Base-by-base conservation (phyloP, 2,329 filamentous ascomycete genomes). In the Stemphylium vesicarium region DNA sequence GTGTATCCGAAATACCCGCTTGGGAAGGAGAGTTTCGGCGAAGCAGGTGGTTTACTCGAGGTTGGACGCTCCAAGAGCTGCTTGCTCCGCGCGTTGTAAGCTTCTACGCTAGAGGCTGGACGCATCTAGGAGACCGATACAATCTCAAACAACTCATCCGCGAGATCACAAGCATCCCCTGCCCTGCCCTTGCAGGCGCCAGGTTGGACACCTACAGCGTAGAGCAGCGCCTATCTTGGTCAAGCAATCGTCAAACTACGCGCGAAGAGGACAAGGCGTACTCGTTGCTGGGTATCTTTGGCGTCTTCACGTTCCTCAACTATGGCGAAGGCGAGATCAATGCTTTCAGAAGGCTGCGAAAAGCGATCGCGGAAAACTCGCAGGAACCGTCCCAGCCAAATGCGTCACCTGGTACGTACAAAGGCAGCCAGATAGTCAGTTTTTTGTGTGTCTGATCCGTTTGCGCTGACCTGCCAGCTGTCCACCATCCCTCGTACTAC, bases 31-130 rank as follows among this genome's bases (percentile, higher is more conserved):
- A 20, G 13, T 59, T 59, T 10, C 41, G 15, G 20, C 32, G 11
- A 11, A 57, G 53, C 32, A 35, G 52, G 33, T 20, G 4, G 20
- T 54, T 56, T 13, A 56, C 20, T 0, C 41, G 40, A 18, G 52
- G 47, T 4, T 55, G 40, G 54, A 57, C 50, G 2, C 44, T 53
- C 2, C 45, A 57, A 24, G 54, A 57, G 18, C 45, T 54, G 7
- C 46, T 57, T 11, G 40, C 54, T 0, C 50, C 45, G 5, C 1
- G 10, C 0, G 6, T 13, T 0, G 45, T 50, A 3, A 16, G 32
- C 1, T 57, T 54, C 18, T 57, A 46, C 31, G 37, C 39, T n/a
- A 20, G 20, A n/a, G 36, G 49, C 24, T 13, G 24, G 6, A 12
- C 11, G 1, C 32, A 20, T 2, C 36, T 57, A 4, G 40, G 54